Conservation (phyloP, 129 eudicot genomes). For the Logfia minima region DNA sequence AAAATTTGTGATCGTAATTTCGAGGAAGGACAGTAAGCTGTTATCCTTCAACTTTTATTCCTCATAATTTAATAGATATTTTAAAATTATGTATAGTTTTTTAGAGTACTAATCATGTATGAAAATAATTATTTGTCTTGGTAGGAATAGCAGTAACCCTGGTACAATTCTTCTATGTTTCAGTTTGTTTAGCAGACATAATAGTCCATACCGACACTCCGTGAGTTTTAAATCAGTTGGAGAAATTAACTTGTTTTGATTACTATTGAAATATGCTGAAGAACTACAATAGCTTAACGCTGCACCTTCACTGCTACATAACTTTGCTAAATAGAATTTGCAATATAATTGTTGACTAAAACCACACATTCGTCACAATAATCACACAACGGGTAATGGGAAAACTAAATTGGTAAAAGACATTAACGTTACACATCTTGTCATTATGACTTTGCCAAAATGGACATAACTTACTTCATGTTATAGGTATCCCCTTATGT, state of each 20-base stretch:
- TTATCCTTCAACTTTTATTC: constrained; percentile 9
- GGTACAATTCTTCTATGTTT: constrained; percentile 29
- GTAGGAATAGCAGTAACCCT: constrained; percentile 22
- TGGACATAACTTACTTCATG: too few species aligned
- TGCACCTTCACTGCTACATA: neutral
- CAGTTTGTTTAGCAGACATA: constrained; percentile 19
- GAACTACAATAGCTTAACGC: neutral
- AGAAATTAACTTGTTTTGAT: neutral
- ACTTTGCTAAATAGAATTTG: neutral
- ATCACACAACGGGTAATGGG: too few species aligned
- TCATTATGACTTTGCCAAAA: too few species aligned
- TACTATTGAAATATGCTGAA: neutral
- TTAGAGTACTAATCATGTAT: constrained; percentile 29
- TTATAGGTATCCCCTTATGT: too few species aligned
- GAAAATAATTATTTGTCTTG: constrained; percentile 8
- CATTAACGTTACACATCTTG: too few species aligned
- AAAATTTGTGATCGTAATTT: neutral
- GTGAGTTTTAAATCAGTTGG: neutral
- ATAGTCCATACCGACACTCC: neutral
- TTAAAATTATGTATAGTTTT: constrained; percentile 47
- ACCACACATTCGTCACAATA: neutral
- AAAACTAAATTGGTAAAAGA: too few species aligned
- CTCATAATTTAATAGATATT: constrained; percentile 26
- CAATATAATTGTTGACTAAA: neutral
- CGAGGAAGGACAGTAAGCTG: constrained; percentile 22